phyloP scores from a whole-genome alignment of 1,284 basidiomycete species.

The Inonotus hispidus region DNA sequence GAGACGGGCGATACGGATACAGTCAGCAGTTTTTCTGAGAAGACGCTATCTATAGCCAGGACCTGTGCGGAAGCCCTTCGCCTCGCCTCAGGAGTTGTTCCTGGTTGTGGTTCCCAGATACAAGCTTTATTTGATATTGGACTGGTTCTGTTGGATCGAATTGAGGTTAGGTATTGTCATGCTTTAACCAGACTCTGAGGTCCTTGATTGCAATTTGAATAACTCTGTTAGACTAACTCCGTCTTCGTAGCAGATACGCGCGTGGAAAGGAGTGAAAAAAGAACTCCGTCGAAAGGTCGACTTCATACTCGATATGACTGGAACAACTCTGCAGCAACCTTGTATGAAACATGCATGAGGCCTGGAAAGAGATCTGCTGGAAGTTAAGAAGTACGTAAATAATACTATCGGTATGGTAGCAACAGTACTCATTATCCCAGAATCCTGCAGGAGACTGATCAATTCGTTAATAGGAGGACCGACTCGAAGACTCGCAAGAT shows the following conservation, averaged over 20 bases:
- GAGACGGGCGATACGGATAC: too few relatives aligned
- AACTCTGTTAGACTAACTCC: too few relatives aligned
- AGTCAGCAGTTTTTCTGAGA: too few relatives aligned
- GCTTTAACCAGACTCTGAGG: too few relatives aligned
- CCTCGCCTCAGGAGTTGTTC: too few relatives aligned
- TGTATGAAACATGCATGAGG: not conserved
- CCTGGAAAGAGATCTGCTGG: not conserved
- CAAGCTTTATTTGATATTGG: too few relatives aligned
- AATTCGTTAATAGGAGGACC: not conserved
- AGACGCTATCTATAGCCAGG: too few relatives aligned
- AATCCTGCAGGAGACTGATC: not conserved
- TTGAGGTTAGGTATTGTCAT: too few relatives aligned
- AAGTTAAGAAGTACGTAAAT: not conserved
- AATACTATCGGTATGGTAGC: not conserved
- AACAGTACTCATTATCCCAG: not conserved
- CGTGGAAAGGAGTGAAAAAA: not conserved
- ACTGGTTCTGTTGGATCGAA: too few relatives aligned
- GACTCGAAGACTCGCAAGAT: not conserved
- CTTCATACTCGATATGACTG: not conserved
- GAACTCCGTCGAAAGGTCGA: not conserved
- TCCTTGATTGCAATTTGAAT: too few relatives aligned
- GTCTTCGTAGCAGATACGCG: not conserved
- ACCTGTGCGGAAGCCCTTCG: too few relatives aligned
- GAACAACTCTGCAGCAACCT: not conserved
- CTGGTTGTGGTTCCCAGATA: too few relatives aligned